Conservation (phyloP, 2,329 filamentous ascomycete genomes). For the Aureobasidium sp. region DNA sequence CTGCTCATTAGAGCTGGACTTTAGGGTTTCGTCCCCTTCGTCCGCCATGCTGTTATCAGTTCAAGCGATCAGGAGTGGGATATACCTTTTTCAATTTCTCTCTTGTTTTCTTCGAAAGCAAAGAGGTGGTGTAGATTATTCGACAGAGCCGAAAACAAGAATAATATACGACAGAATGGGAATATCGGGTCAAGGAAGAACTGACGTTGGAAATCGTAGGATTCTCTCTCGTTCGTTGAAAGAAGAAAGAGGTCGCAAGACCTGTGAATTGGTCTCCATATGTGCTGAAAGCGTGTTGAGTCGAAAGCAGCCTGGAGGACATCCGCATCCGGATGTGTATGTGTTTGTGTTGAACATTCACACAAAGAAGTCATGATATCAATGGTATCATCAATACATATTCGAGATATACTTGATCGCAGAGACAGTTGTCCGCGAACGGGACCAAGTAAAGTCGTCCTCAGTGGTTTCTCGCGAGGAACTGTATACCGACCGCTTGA, state of each 20-base stretch:
- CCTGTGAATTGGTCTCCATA: background rate
- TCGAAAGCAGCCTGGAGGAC: background rate
- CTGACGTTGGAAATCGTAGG: background rate
- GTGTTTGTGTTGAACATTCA: conserved; percentile 5
- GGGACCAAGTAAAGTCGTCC: background rate
- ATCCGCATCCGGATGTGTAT: conserved; percentile 14
- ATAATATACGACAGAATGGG: background rate
- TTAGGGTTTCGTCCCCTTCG: background rate
- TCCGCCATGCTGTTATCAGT: conserved; percentile 3
- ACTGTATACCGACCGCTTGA: background rate
- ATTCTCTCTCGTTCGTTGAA: background rate
- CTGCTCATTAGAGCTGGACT: background rate
- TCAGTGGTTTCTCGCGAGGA: background rate
- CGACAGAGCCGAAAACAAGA: background rate
- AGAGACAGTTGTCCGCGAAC: background rate
- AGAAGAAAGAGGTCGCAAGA: background rate
- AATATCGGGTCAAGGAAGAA: background rate
- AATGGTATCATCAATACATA: background rate
- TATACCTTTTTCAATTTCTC: background rate
- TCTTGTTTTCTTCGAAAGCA: background rate
- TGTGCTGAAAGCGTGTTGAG: conserved; percentile 6
- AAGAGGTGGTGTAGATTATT: background rate
- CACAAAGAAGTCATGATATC: conserved; percentile 1
- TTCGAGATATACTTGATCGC: background rate
- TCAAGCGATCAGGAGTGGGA: no score